A percentile compares a stretch with the other conserved stretches of the same genome.
Evolutionary conservation across 306 rosid genomes (phyloP).

Genomic region (Vachellia pachyceras): DNA sequence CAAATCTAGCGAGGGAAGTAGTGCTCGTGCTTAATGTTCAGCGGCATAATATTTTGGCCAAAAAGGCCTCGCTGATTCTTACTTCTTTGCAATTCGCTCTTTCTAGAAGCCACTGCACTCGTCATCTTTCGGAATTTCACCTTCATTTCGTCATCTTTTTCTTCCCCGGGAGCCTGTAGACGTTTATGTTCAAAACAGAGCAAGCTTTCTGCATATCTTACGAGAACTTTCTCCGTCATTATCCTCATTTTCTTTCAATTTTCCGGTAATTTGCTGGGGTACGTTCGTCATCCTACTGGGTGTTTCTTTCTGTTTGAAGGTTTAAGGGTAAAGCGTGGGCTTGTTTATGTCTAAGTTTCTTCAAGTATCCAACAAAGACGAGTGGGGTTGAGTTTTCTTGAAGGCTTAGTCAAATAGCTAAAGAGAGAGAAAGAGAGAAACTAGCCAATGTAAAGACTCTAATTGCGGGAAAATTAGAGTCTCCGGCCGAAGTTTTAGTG

Average conservation of each 20-base stretch:
- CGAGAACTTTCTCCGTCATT: neutral
- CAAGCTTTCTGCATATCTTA: neutral
- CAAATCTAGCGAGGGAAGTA: constrained; percentile 31
- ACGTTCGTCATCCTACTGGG: neutral
- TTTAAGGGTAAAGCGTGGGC: constrained; percentile 45
- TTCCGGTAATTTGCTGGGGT: constrained; percentile 5
- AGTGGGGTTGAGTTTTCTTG: constrained; percentile 60
- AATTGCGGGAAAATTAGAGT: constrained; percentile 18
- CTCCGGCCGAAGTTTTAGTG: constrained; percentile 32
- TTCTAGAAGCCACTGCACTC: constrained; percentile 30
- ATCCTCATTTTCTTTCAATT: constrained; percentile 23
- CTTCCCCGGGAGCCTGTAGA: constrained; percentile 25
- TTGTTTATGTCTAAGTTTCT: constrained; percentile 30
- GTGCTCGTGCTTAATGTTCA: constrained; percentile 11
- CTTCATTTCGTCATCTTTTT: neutral
- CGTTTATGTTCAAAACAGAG: constrained; percentile 10
- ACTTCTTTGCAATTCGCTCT: constrained; percentile 19
- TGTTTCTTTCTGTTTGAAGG: constrained; percentile 41
- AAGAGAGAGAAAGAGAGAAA: constrained; percentile 13
- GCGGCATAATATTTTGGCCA: neutral
- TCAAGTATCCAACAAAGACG: constrained; percentile 37
- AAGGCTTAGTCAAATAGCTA: constrained; percentile 47
- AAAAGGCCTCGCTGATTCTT: neutral
- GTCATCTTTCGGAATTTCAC: constrained; percentile 31
- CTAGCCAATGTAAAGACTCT: constrained; percentile 28